Evolutionary conservation across 371 early-diverging fungal genomes (phyloP), one percentile per base, ranked within the genome.

Genomic region (Choanephora cucurbitarum): DNA sequence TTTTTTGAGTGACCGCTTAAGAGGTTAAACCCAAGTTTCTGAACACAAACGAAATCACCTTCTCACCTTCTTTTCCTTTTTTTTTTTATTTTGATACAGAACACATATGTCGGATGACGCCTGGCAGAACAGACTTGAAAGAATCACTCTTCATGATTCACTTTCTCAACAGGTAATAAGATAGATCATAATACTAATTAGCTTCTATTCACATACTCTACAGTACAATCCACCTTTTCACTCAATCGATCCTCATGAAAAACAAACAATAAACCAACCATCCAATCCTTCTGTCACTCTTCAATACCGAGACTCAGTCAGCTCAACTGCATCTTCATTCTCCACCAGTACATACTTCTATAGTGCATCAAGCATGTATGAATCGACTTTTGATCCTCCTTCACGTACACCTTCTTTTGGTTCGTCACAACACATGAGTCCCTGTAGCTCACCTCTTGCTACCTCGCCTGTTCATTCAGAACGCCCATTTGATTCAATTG

Each of bases 291-390:
- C 57, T 9, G 44, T 57, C 5, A 49, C 57, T n/a, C 58, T 58
- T 40, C 51, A 45, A 34, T 58, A 58, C 15, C 8, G 58, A 39
- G 58, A 58, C 24, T 58, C 58, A 19, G 21, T 58, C 7, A 45
- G 58, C 23, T 58, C 58, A 39, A 51, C 22, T 18, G 58, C 45
- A 3, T 58, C 57, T 13, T 57, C 60, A 15, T 31, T 60, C 7
- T 60, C 60, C 1, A 48, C 53, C 37, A 60, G 42, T 3, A 52
- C 52, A 33, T 43, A 47, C 18, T 45, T 45, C 17, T 45, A 24
- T 17, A 58, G 46, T 11, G 23, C 51, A 22, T 8, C 19, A 22
- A 21, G 22, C 17, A n/a, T 19, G 9, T 44, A 9, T 44, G 19
- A 18, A 2, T 19, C 11, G 3, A 21, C 2, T 4, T 19, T 19